Evolutionary conservation across 192 early-diverging fungal genomes (phyloP).

Genomic region (Backusella liffmaniae): DNA sequence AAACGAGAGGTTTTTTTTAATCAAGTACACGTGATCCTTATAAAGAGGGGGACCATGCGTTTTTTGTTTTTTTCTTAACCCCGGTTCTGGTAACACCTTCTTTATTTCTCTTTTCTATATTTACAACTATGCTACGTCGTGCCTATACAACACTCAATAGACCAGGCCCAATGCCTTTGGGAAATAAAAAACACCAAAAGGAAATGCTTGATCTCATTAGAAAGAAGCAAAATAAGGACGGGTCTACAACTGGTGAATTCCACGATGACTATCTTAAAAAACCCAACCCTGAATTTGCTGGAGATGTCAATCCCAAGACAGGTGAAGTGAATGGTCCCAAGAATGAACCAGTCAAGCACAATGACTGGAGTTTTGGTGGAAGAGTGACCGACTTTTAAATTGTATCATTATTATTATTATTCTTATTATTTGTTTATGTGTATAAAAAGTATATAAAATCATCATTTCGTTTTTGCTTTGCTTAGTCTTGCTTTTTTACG

Average conservation of each 20-base stretch:
- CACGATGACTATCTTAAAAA: conserved; percentile 54
- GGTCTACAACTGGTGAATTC: conserved; percentile 13
- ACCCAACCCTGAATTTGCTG: conserved; percentile 61
- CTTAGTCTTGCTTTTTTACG: conserved; percentile 44
- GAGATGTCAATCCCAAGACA: conserved; percentile 73
- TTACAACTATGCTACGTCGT: conserved; percentile 14
- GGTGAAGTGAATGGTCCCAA: conserved; percentile 81
- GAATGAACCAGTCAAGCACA: conserved; percentile 78
- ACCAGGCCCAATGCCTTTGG: conserved; percentile 70
- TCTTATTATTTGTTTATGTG: conserved; percentile 9
- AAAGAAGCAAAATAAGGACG: conserved; percentile 33
- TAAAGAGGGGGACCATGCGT: conserved; percentile 71
- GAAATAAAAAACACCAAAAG: conserved; percentile 60
- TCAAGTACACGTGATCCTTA: conserved; percentile 69
- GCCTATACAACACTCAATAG: conserved; percentile 33
- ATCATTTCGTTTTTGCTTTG: conserved; percentile 20
- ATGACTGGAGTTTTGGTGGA: conserved; percentile 77
- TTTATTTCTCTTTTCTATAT: not conserved
- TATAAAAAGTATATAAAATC: conserved; percentile 10
- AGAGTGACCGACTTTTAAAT: conserved; percentile 60
- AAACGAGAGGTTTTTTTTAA: not conserved
- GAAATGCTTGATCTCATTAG: conserved; percentile 74
- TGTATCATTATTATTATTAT: not conserved
- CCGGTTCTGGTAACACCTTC: conserved; percentile 16
- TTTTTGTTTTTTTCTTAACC: conserved; percentile 44